Evolutionary conservation across 495 filamentous ascomycete species (phyloP), one percentile per base, ranked within the genome.

Genomic region (Neurospora africana): DNA sequence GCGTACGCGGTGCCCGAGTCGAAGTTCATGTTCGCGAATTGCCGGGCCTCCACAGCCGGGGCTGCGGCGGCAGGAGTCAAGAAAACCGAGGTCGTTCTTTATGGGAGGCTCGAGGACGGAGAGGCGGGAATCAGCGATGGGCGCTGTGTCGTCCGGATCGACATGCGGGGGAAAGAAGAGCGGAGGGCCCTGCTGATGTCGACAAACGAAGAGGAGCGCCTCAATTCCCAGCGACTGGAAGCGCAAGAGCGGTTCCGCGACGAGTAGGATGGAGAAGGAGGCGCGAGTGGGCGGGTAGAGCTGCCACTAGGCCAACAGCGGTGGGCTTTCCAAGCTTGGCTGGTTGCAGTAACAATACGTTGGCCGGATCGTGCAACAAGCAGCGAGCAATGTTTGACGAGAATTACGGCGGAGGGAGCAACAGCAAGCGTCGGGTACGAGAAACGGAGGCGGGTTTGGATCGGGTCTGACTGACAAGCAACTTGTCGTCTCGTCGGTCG

Each of bases 1-100:
- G 91, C 90, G 79, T 97, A 88, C 11, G 85, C 86, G 73, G 86
- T 88, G 71, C 86, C 86, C 69, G 83, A 82, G 74, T 87, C 84
- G 79, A 88, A 88, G 72, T 84, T 86, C 86, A 88, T 88, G 76
- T 77, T 71, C 76, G 74, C 44, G 71, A 76, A 75, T 33, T 72
- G 75, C 43, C 71, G 74, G 37, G 80, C 81, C 70, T 74, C 77
- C 74, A 71, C 74, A 70, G 75, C 74, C 75, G 58, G 72, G 68
- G 72, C 71, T 75, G 75, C 72, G 71, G 75, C 72, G 74, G 74
- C 53, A 61, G 53, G 53, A 61, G 53, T 17, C 23, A 15, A 27
- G 23, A 61, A 61, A 61, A 61, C 23, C 13, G 53, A 30, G 30
- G 53, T 61, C 53, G 71, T 68, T 68, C 47, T 71, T 65, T 61